Evolutionary conservation across 768 basidiomycete genomes (phyloP), one percentile per base, ranked within the genome.

Genomic region (Tricholoma terreum): DNA sequence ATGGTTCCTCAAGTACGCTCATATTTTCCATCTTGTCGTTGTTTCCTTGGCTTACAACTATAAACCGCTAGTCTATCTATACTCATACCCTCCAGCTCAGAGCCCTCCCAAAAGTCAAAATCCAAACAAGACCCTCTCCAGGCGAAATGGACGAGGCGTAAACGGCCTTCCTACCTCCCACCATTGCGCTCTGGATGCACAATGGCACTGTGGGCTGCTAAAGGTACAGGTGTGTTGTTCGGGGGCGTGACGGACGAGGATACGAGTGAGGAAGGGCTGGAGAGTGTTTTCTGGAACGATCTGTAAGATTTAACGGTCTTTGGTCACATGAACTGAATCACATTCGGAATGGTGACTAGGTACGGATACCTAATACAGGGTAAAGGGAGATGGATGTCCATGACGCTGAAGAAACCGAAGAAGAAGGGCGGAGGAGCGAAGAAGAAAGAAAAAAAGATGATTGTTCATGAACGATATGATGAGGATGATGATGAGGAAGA

Each of bases 211-310:
- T 96, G 94, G 94, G 52, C 69, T 0, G 70, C 80, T 19, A 88
- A 85, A 62, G 77, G 73, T 22, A 85, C 83, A 55, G 92, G 93
- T 1, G 74, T 97, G 2, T 68, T 94, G 50, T 97, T 95, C 66
- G 94, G 94, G 11, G 94, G 80, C 14, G 94, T 96, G 0, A 88
- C 84, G 4, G 94, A 97, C 58, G 90, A 93, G 58, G 94, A 96
- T 62, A 84, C 78, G 17, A 80, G 81, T 35, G 94, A 96, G 68
- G 94, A 97, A 65, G 84, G 81, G 3, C 68, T 97, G 60, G 88
- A 92, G 56, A 92, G 89, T 58, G 78, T 86, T 1, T 96, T 96
- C 68, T 90, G 89, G 78, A 92, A 94, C 58, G 93, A 95, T 64
- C 60, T 95, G 90, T 92, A 58, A 59, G 84, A 69, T 19, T 54